Percentiles rank a stretch among this genome's conserved stretches.
These are phyloP conservation scores for Naganishia antarctica DNA, from an alignment of 768 basidiomycete genomes.

Conservation along the genomic window DNA sequence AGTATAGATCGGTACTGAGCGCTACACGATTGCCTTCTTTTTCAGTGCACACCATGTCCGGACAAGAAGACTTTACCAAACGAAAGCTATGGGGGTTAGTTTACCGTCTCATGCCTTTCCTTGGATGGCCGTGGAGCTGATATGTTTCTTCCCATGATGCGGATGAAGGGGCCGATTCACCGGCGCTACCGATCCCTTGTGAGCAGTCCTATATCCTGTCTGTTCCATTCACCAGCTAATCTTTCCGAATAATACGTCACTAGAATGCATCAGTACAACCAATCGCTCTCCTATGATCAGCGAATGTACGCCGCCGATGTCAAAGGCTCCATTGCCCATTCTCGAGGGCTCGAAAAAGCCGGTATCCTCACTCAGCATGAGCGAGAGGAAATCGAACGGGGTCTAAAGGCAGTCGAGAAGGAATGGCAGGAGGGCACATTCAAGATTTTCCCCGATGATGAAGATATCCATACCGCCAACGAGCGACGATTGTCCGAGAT, in stretches of 20 bases:
- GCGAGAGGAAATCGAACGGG: conserved; percentile 61
- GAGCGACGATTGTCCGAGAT: conserved; percentile 89
- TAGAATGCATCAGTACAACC: conserved; percentile 97
- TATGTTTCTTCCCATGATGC: not conserved
- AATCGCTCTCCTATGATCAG: conserved; percentile 89
- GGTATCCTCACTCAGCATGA: conserved; percentile 78
- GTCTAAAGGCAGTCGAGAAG: conserved; percentile 65
- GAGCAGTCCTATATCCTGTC: conserved; percentile 26
- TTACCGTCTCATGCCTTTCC: not conserved
- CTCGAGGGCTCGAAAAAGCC: conserved; percentile 71
- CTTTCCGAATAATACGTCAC: not conserved
- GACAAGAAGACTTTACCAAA: conserved; percentile 33
- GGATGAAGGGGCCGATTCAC: conserved; percentile 31
- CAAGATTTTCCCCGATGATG: conserved; percentile 72
- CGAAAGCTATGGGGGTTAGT: conserved; percentile 35
- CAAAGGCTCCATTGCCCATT: conserved; percentile 89
- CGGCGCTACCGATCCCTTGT: conserved; percentile 34
- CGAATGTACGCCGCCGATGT: conserved; percentile 91
- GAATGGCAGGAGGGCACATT: conserved; percentile 89
- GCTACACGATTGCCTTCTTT: too few species aligned
- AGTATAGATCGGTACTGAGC: too few species aligned
- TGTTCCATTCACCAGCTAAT: not conserved
- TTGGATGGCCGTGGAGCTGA: not conserved
- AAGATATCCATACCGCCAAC: conserved; percentile 98
- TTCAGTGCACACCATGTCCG: conserved; percentile 13